Conservation (phyloP, 2,329 filamentous ascomycete species). For the Trichophyton benhamiae region DNA sequence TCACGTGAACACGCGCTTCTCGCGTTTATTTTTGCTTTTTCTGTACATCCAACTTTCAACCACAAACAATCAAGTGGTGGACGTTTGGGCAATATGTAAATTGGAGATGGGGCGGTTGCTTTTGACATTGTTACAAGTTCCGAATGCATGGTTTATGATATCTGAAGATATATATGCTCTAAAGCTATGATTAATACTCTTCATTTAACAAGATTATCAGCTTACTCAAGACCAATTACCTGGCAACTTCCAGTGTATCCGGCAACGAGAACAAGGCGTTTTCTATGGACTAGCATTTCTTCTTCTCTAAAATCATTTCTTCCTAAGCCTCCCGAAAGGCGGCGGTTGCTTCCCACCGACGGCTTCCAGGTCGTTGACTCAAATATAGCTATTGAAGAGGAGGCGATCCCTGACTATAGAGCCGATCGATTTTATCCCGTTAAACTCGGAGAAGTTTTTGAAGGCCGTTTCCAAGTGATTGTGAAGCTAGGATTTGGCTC, state of each 20-base stretch:
- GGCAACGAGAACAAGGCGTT: neutral
- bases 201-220: too few species aligned
- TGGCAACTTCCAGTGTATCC: too few species aligned
- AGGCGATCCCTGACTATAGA: constrained; percentile 17
- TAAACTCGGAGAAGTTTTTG: constrained; percentile 18
- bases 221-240: too few species aligned
- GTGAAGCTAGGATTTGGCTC: constrained; percentile 23
- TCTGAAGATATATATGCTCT: too few species aligned
- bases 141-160: too few species aligned
- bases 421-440: constrained; percentile 19
- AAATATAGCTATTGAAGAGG: constrained; percentile 17
- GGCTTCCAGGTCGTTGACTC: constrained; percentile 11
- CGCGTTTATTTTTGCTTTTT: neutral
- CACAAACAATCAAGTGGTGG: neutral
- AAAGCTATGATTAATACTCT: too few species aligned
- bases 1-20: neutral
- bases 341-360: constrained; percentile 8
- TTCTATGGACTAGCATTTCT: neutral
- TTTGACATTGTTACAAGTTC: too few species aligned
- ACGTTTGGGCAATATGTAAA: neutral
- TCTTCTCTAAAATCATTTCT: neutral
- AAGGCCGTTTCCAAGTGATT: constrained; percentile 18
- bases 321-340: neutral
- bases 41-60: neutral
- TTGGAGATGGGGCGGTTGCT: too few species aligned